Evolutionary conservation across 345 rosid species (phyloP).

Genomic region (Eutrema yunnanense): DNA sequence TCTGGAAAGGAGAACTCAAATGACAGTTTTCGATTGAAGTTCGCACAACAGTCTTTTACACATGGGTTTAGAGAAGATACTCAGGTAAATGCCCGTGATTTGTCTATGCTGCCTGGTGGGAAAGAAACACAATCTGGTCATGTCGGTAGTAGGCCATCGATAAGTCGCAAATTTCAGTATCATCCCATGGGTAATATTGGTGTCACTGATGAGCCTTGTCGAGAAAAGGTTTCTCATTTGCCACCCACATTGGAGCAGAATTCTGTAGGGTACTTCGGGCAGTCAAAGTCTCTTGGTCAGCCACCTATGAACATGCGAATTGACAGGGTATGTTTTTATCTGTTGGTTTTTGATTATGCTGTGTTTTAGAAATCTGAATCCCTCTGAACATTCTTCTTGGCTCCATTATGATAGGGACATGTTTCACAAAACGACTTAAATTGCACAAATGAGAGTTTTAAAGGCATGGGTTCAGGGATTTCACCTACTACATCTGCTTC

Average conservation of each 20-base stretch:
- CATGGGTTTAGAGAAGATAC: not conserved
- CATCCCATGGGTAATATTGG: constrained; percentile 93
- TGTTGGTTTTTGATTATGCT: not conserved
- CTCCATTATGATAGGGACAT: constrained; percentile 30
- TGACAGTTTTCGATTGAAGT: not conserved
- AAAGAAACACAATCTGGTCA: constrained; percentile 46
- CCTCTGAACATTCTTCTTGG: constrained; percentile 5
- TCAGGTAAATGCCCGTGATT: constrained; percentile 38
- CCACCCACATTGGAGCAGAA: constrained; percentile 2
- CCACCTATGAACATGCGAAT: constrained; percentile 32
- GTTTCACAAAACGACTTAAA: constrained; percentile 38
- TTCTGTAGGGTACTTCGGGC: constrained; percentile 35
- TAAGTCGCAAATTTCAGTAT: constrained; percentile 68
- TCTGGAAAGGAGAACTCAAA: constrained; percentile 1
- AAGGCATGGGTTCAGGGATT: constrained; percentile 35
- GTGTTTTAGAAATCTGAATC: not conserved
- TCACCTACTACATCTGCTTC: constrained; percentile 38
- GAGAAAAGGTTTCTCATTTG: constrained; percentile 31
- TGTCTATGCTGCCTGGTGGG: constrained; percentile 35
- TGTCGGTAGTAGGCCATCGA: constrained; percentile 37
- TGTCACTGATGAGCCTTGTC: constrained; percentile 41
- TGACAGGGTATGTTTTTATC: constrained; percentile 49
- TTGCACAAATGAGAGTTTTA: constrained; percentile 33
- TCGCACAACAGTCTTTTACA: not conserved
- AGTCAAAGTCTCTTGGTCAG: constrained; percentile 39